These are phyloP conservation scores for Phytophthora idaei DNA, from an alignment of 352 stramenopile genomes.

Conservation along the genomic window DNA sequence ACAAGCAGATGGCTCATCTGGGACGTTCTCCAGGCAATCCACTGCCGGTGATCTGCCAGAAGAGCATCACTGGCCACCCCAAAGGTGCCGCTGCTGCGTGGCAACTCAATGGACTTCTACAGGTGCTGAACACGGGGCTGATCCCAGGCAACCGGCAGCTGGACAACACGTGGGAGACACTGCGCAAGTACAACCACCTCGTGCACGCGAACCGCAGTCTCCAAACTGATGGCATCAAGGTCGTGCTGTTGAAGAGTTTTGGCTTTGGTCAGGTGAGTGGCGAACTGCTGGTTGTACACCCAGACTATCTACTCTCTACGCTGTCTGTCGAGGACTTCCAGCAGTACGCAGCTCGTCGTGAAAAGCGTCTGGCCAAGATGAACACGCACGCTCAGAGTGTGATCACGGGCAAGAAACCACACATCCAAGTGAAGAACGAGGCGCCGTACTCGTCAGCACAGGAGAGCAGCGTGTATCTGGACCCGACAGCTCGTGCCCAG, in stretches of 20 bases:
- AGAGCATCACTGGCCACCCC: conserved; percentile 81
- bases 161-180: conserved; percentile 74
- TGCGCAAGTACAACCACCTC: conserved; percentile 82
- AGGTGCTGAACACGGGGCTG: conserved; percentile 76
- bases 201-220: conserved; percentile 84
- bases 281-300: conserved; percentile 78
- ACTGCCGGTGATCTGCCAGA: conserved; percentile 82
- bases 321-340: conserved; percentile 44
- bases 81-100: conserved; percentile 85
- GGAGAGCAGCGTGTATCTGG: conserved; percentile 87
- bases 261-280: conserved; percentile 81
- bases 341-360: conserved; percentile 62
- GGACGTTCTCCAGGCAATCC: conserved; percentile 77
- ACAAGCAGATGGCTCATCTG: conserved; percentile 84
- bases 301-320: conserved; percentile 32
- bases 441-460: conserved; percentile 81
- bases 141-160: conserved; percentile 86
- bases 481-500: conserved; percentile 77
- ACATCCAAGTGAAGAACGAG: conserved; percentile 84
- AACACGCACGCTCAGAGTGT: conserved; percentile 81
- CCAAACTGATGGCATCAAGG: conserved; percentile 82
- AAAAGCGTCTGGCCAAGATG: conserved; percentile 70
- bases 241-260: conserved; percentile 84
- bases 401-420: conserved; percentile 73
- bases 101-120: conserved; percentile 85